These are phyloP conservation scores for Debaryomyces prosopidis DNA, from an alignment of 805 yeast genomes.

Conservation along the genomic window DNA sequence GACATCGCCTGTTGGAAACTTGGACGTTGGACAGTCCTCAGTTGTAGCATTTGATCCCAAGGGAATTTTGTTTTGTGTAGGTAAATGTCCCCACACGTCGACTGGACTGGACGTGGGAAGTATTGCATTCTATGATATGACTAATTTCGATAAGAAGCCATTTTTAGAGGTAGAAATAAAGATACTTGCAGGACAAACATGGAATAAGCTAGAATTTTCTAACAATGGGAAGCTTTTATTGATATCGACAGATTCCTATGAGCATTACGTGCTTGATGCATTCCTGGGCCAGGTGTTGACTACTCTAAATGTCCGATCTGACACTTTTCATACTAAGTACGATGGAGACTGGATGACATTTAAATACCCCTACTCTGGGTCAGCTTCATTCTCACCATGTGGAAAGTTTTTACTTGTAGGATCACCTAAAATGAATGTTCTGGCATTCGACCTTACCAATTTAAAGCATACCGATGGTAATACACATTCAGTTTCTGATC, in stretches of 20 bases:
- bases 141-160: slow-evolving; percentile 58
- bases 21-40: slow-evolving; percentile 53
- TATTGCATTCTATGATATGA: slow-evolving; percentile 59
- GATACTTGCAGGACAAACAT: slow-evolving; percentile 26
- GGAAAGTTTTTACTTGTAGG: slow-evolving; percentile 41
- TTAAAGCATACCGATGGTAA: slow-evolving; percentile 22
- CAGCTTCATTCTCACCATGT: slow-evolving; percentile 39
- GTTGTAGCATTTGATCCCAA: slow-evolving; percentile 78
- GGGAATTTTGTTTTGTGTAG: slow-evolving; percentile 79
- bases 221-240: slow-evolving; percentile 70
- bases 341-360: slow-evolving; percentile 22
- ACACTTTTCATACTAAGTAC: background rate
- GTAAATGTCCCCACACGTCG: slow-evolving; percentile 14
- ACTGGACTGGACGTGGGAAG: slow-evolving; percentile 20
- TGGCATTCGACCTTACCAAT: slow-evolving; percentile 28
- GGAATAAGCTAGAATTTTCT: slow-evolving; percentile 76
- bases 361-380: slow-evolving; percentile 33
- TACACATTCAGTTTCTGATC: slow-evolving; percentile 12
- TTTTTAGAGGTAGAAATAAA: slow-evolving; percentile 34
- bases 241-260: slow-evolving; percentile 52
- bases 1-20: slow-evolving; percentile 59
- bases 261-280: slow-evolving; percentile 69
- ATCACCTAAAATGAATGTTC: slow-evolving; percentile 21
- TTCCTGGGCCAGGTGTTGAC: slow-evolving; percentile 56
- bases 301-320: slow-evolving; percentile 14